Evolutionary conservation across 345 rosid species (phyloP).

Genomic region (Euphorbia tirucalli): DNA sequence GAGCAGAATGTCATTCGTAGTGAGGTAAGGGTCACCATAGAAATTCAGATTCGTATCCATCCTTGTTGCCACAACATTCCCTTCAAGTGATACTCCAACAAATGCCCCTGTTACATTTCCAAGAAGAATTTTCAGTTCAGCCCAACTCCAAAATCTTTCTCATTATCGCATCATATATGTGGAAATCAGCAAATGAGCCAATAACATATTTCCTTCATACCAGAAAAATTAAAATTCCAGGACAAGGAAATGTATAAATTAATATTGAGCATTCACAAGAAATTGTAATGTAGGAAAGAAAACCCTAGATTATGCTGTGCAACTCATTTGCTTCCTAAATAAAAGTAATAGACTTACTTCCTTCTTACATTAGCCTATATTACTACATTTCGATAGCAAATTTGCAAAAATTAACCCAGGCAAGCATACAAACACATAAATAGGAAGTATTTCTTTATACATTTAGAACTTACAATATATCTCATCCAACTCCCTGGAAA

Average conservation of each 20-base stretch:
- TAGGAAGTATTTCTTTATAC: neutral
- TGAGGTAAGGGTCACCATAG: conserved; percentile 90
- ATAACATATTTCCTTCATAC: neutral
- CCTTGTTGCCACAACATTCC: conserved; percentile 79
- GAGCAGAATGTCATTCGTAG: conserved; percentile 73
- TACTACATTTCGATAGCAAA: too few species aligned
- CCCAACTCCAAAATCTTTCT: neutral
- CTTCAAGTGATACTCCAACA: conserved; percentile 92
- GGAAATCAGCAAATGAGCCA: neutral
- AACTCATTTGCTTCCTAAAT: too few species aligned
- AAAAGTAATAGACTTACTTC: too few species aligned
- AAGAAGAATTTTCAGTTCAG: conserved; percentile 5
- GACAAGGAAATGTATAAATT: too few species aligned
- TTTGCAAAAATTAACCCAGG: neutral
- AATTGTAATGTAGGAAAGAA: too few species aligned
- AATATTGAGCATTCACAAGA: too few species aligned
- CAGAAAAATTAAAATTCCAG: too few species aligned
- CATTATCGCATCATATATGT: neutral
- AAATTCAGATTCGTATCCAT: conserved; percentile 78
- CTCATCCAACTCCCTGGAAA: neutral
- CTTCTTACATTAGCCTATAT: too few species aligned
- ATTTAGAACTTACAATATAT: neutral
- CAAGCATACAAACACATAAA: neutral
- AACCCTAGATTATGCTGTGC: too few species aligned
- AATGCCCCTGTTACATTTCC: conserved; percentile 68